Base-by-base conservation (phyloP, 1,284 basidiomycete genomes). In the Ustilago trichophora region DNA sequence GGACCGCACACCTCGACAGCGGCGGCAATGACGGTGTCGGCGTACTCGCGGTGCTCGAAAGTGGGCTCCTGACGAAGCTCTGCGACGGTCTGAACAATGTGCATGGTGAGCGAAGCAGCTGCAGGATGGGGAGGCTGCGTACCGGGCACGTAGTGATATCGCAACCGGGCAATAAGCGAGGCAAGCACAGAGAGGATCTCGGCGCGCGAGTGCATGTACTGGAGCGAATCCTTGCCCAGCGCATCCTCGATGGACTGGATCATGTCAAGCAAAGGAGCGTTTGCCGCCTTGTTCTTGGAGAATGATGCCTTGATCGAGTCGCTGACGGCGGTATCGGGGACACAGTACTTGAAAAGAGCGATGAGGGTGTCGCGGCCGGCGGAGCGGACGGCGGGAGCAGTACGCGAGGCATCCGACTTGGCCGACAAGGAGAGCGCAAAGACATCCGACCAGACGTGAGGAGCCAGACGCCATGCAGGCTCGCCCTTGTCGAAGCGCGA, bases 21-120 rank as follows among this genome's bases (percentile, higher is more conserved):
- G 25, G 87, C 87, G 5, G 89, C 88, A 32, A 98, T 83, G 1
- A 90, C 88, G 5, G 84, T 84, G 81, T 99, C 96, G 21, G 90
- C 93, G 41, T 87, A 87, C 80, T 94, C 92, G 82, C 93, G 94
- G 82, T 90, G 87, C 82, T 97, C 93, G 76, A 98, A 98, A 5
- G 85, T 87, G 82, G 90, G 91, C 75, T 90, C 86, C 29, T 87
- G 84, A 35, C 95, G 85, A 57, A 96, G 83, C 35, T 90, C 88
- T 2, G 89, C 92, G 24, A 96, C 85, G 53, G 88, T 87, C 63
- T 85, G 83, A 43, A 98, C 85, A n/a, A 93, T 81, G 27, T 89
- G 88, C 38, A 90, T 81, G 19, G 95, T 84, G 8, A 97, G 85
- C 37, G 84, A 80, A 75, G 92, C 88, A 3, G 91, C 90, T 9